A percentile compares a stretch with the other conserved stretches of the same genome.
These are phyloP conservation scores for Cutaneotrichosporon mucoides DNA, from an alignment of 1,284 basidiomycete species.

Conservation along the genomic window DNA sequence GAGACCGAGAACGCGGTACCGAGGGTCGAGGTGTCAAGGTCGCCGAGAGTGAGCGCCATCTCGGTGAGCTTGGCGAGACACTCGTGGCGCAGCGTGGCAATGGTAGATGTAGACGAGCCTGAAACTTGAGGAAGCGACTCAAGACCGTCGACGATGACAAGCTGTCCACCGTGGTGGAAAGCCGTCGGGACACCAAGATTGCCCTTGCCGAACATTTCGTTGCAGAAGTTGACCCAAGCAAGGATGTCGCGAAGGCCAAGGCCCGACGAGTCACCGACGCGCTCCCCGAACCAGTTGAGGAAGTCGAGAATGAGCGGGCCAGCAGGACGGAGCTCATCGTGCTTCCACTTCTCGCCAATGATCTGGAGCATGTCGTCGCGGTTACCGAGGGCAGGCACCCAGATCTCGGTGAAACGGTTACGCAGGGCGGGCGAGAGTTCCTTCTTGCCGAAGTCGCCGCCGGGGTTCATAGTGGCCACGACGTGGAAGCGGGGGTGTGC, in stretches of 20 bases:
- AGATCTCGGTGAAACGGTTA: conserved; percentile 99
- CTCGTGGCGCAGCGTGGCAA: conserved; percentile 36
- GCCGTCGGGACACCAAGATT: conserved; percentile 54
- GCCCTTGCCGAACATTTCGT: conserved; percentile 55
- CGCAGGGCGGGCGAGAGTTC: conserved; percentile 94
- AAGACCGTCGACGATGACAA: conserved; percentile 84
- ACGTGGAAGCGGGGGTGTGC: conserved; percentile 76
- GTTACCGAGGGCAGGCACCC: conserved; percentile 86
- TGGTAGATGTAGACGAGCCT: conserved; percentile 36
- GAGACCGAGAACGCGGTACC: conserved; percentile 23
- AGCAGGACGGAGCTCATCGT: conserved; percentile 57
- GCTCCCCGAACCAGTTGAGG: conserved; percentile 69
- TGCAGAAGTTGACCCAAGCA: conserved; percentile 88
- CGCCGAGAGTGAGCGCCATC: conserved; percentile 23
- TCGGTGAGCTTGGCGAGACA: conserved; percentile 35
- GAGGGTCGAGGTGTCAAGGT: conserved; percentile 4
- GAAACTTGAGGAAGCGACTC: conserved; percentile 66
- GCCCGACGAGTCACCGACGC: conserved; percentile 59
- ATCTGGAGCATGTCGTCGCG: conserved; percentile 75
- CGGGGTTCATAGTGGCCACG: conserved; percentile 98
- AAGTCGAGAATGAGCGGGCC: conserved; percentile 73
- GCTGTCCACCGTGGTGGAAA: conserved; percentile 80
- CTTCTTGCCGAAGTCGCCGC: conserved; percentile 99
- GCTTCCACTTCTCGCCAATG: conserved; percentile 66
- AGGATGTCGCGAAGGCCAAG: conserved; percentile 84